Evolutionary conservation across 352 stramenopile genomes (phyloP), one percentile per base, ranked within the genome.

Genomic region (Achlya hypogyna): DNA sequence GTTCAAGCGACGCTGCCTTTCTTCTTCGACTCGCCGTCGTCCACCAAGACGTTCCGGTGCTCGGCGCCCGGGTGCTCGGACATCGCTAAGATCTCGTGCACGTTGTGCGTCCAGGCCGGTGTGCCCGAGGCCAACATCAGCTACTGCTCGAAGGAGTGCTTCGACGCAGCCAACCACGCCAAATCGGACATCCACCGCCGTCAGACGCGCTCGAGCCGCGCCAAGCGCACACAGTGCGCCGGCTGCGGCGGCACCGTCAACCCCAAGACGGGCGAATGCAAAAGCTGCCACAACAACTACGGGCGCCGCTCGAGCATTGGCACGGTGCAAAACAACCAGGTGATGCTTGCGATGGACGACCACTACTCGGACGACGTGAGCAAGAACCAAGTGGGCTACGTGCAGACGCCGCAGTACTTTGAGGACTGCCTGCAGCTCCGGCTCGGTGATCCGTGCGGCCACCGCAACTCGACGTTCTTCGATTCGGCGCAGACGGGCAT

Each of bases 81-180:
- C 52, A 84, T 88, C 54, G 81, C 77, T 38, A 89, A 89, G 71
- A 89, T 89, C 56, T 87, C 79, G 43, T 89, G 81, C 65, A 78
- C 81, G 34, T 58, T 88, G 62, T 89, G 81, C 53, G 74, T 87
- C 62, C 75, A 72, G 25, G 79, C 81, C 4, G 81, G 81, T 9
- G 81, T 89, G 1, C 81, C 81, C 0, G 81, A 89, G 53, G 29
- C 63, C 9, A 74, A 86, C 53, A 85, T 89, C 51, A 87, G 79
- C 52, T 89, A 82, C 69, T 89, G 81, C 77, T 89, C 81, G 14
- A 89, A 89, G 71, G 81, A 89, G 62, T 90, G 81, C 71, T 90
- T 86, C 72, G 86, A 86, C 35, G 77, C 79, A 2, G 84, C 79
- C 27, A 77, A 75, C 20, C 81, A 90, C 74, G 72, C 76, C 25